Evolutionary conservation across 441 rosid genomes (phyloP).

Genomic region (Corymbia calophylla): DNA sequence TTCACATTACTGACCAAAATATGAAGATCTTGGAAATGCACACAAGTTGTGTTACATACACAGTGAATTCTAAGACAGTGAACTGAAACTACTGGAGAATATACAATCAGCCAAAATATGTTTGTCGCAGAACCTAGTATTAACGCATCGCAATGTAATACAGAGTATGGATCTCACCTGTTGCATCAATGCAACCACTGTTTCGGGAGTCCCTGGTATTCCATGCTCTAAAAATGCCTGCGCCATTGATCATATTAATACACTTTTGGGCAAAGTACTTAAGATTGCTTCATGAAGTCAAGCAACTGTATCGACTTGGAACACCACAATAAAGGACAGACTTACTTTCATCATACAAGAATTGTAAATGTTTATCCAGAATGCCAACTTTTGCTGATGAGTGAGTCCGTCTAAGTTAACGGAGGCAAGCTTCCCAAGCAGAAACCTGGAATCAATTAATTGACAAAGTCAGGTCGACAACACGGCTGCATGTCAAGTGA

Average conservation of each 20-base stretch:
- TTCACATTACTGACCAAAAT: background rate
- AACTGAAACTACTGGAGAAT: background rate
- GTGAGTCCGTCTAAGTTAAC: conserved; percentile 58
- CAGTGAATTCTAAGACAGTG: background rate
- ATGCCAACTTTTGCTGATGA: conserved; percentile 91
- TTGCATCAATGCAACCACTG: conserved; percentile 73
- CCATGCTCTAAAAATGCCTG: conserved; percentile 81
- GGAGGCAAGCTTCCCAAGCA: conserved; percentile 68
- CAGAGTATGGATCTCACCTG: conserved; percentile 30
- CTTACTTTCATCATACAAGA: conserved; percentile 81
- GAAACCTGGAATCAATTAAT: conserved; percentile 30
- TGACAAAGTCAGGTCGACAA: background rate
- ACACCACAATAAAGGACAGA: background rate
- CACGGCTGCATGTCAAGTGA: background rate
- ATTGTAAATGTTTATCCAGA: conserved; percentile 86
- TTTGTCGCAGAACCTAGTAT: background rate
- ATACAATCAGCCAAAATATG: background rate
- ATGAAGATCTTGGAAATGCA: background rate
- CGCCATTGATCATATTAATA: background rate
- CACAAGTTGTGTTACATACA: background rate
- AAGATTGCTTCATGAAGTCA: background rate
- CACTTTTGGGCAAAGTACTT: background rate
- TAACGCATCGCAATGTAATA: background rate
- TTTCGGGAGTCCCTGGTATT: conserved; percentile 56
- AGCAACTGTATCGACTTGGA: background rate